Evolutionary conservation across 495 filamentous ascomycete genomes (phyloP).

Genomic region (Penicillium waksmanii): DNA sequence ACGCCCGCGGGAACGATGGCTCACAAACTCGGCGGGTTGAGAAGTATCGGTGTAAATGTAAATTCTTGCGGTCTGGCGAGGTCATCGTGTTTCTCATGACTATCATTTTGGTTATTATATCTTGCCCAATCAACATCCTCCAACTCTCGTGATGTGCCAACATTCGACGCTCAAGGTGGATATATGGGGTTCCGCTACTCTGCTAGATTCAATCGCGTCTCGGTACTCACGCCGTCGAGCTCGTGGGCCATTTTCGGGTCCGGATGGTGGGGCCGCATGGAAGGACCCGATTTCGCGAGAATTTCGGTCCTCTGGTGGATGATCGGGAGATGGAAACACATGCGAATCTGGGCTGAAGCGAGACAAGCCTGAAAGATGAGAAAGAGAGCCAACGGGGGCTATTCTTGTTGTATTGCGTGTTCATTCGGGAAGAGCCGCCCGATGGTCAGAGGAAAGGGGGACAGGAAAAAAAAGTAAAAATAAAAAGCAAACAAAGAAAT

Average conservation of each 20-base stretch:
- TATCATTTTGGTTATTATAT: not conserved
- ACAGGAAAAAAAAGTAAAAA: conserved; percentile 4
- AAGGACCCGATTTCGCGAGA: conserved; percentile 4
- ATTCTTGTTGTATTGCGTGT: conserved; percentile 8
- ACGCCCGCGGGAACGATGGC: conserved; percentile 23
- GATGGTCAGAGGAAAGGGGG: conserved; percentile 1
- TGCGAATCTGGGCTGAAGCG: not conserved
- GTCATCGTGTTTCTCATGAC: conserved; percentile 1
- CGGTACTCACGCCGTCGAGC: conserved; percentile 7
- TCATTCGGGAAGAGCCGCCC: conserved; percentile 17
- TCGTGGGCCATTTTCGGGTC: conserved; percentile 19
- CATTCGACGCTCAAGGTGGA: not conserved
- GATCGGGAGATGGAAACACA: not conserved
- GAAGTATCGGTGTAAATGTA: conserved; percentile 5
- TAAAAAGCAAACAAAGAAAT: not conserved
- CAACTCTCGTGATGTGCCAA: not conserved
- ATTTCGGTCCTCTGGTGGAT: not conserved
- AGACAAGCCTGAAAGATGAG: not conserved
- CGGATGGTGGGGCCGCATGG: conserved; percentile 44
- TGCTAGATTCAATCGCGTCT: not conserved
- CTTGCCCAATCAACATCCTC: no score
- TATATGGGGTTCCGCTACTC: not conserved
- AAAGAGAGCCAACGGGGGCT: not conserved
- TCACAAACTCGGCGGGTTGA: conserved; percentile 21
- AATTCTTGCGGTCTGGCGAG: not conserved